Conservation (phyloP, 345 rosid species). For the Salix purpurea region DNA sequence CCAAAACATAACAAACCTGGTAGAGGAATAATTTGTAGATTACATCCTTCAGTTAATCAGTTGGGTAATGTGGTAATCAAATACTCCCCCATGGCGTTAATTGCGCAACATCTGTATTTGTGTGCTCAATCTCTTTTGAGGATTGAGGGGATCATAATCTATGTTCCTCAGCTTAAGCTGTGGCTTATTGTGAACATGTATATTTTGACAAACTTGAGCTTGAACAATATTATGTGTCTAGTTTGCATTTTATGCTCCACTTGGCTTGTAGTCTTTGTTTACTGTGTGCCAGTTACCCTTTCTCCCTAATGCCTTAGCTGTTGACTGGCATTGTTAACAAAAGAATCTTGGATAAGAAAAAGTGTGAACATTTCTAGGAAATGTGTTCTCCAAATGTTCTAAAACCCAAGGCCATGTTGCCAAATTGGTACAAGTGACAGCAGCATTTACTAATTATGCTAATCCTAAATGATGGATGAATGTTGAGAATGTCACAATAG, state of each 20-base stretch:
- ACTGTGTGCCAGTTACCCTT: neutral
- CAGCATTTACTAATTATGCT: neutral
- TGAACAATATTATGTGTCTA: neutral
- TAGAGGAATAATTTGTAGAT: neutral
- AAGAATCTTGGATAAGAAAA: neutral
- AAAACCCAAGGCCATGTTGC: neutral
- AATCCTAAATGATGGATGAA: neutral
- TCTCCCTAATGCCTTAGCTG: neutral
- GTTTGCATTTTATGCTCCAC: neutral
- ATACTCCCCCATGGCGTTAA: neutral
- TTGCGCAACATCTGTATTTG: neutral
- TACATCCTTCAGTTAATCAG: neutral
- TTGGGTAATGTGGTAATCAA: neutral
- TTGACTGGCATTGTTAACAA: neutral
- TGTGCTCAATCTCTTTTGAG: neutral
- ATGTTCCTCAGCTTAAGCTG: neutral
- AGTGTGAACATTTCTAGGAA: neutral
- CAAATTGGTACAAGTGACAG: neutral
- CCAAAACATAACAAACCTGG: neutral
- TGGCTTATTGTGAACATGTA: neutral
- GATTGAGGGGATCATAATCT: neutral
- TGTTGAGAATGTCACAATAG: neutral
- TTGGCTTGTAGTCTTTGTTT: neutral
- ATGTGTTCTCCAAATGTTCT: neutral
- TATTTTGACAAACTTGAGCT: neutral